Evolutionary conservation across 169 alveolate genomes (phyloP).

Genomic region (Plasmodium vivax): DNA sequence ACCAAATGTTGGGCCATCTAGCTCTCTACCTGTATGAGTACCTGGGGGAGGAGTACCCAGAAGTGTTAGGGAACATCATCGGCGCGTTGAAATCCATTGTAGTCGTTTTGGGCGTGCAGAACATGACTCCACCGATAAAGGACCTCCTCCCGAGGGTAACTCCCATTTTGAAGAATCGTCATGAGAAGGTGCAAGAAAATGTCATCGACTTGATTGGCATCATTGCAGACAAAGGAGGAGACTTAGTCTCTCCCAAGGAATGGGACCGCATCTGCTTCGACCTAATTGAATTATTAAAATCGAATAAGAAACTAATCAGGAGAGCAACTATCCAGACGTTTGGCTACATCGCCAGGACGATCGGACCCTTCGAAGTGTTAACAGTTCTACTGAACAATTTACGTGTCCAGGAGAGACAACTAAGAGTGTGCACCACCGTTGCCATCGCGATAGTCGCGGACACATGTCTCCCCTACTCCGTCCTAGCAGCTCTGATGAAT

Average conservation of each 20-base stretch:
- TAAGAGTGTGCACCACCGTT: conserved; percentile 97
- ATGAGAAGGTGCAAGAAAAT: conserved; percentile 99
- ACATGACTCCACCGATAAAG: conserved; percentile 99
- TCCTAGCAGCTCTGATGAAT: conserved; percentile 99
- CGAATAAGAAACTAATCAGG: conserved; percentile 96
- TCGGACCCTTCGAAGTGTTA: conserved; percentile 99
- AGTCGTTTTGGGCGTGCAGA: conserved; percentile 97
- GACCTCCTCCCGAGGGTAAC: conserved; percentile 99
- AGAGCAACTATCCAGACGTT: conserved; percentile 99
- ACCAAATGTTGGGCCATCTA: conserved; percentile 96
- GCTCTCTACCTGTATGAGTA: conserved; percentile 97
- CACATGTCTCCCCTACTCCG: conserved; percentile 99
- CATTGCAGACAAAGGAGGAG: conserved; percentile 99
- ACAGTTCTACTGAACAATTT: conserved; percentile 94
- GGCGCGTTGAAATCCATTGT: conserved; percentile 99
- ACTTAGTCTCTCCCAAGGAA: conserved; percentile 98
- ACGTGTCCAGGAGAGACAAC: conserved; percentile 99
- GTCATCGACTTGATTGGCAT: conserved; percentile 98
- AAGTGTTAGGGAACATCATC: conserved; percentile 97
- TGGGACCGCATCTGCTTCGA: conserved; percentile 99
- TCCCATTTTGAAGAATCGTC: conserved; percentile 99
- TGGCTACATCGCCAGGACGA: conserved; percentile 99
- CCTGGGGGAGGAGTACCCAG: conserved; percentile 99
- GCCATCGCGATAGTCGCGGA: conserved; percentile 99
- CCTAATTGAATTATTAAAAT: conserved; percentile 96